A percentile compares a stretch with the other conserved stretches of the same genome.
phyloP scores from a whole-genome alignment of 371 early-diverging fungal species.

The Mucor saturninus region DNA sequence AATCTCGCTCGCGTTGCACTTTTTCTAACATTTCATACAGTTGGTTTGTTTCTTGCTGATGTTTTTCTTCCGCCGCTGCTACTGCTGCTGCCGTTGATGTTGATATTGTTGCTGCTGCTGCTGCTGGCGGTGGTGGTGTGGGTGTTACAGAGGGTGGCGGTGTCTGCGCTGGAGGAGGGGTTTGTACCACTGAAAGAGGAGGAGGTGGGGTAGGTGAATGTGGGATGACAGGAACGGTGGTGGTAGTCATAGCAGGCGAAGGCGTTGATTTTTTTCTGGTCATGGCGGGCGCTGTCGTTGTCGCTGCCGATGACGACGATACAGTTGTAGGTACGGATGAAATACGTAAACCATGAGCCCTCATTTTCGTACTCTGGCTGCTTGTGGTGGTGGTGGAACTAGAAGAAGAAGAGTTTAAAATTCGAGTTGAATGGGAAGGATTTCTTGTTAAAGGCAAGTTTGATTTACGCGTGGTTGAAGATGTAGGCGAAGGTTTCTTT shows the following conservation, averaged over 20 bases:
- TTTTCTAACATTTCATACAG: constrained; percentile 44
- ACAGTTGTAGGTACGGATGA: constrained; percentile 3
- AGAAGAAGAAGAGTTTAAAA: constrained; percentile 10
- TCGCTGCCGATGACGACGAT: constrained; percentile 5
- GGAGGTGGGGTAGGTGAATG: no score
- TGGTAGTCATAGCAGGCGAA: constrained; percentile 2
- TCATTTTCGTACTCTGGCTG: not conserved
- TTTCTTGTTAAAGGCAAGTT: constrained; percentile 19
- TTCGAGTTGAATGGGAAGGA: constrained; percentile 2
- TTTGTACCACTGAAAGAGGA: no score
- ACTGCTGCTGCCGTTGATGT: not conserved
- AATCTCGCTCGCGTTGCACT: constrained; percentile 34
- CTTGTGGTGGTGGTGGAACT: constrained; percentile 9
- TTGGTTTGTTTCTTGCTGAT: constrained; percentile 18
- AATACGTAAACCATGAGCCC: constrained; percentile 2
- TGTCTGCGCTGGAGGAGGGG: no score
- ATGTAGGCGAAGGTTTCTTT: constrained; percentile 9
- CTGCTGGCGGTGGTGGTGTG: not conserved
- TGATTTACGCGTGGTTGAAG: constrained; percentile 18
- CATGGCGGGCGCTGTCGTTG: constrained; percentile 1
- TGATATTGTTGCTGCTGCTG: not conserved
- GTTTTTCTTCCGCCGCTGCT: constrained; percentile 7
- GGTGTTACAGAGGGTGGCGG: not conserved
- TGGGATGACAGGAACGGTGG: not conserved
- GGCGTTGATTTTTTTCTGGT: constrained; percentile 13